phyloP scores from a whole-genome alignment of 192 early-diverging fungal genomes.

The Powellomyces hirtus region DNA sequence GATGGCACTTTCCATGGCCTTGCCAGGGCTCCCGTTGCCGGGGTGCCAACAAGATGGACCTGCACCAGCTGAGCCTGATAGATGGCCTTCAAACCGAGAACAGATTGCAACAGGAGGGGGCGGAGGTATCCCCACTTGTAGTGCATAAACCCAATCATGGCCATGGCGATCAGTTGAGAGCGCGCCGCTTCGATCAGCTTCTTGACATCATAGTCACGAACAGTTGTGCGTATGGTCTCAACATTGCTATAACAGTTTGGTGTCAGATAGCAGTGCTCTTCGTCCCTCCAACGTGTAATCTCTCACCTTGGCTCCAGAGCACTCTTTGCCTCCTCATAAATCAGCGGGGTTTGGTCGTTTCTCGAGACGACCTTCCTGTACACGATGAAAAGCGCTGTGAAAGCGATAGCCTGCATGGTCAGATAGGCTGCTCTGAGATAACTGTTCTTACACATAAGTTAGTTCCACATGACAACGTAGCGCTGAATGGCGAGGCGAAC shows the following conservation, averaged over 20 bases:
- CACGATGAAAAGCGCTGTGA: conserved; percentile 48
- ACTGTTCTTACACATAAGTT: neutral
- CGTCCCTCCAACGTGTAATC: neutral
- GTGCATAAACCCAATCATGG: conserved; percentile 76
- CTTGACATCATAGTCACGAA: conserved; percentile 76
- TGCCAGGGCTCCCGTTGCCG: conserved; percentile 73
- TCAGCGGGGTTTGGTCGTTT: conserved; percentile 80
- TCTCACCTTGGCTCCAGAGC: conserved; percentile 44
- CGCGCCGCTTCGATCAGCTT: conserved; percentile 68
- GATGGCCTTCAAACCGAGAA: conserved; percentile 73
- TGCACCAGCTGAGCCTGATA: conserved; percentile 70
- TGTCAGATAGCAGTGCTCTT: neutral
- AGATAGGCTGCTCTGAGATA: conserved; percentile 60
- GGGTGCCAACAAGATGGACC: conserved; percentile 74
- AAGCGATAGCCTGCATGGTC: conserved; percentile 52
- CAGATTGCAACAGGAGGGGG: conserved; percentile 82
- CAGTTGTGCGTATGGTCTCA: conserved; percentile 58
- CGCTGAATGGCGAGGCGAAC: neutral
- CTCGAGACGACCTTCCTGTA: conserved; percentile 55
- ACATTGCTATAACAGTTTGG: conserved; percentile 40
- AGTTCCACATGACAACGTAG: neutral
- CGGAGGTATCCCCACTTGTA: conserved; percentile 86
- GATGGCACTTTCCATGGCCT: conserved; percentile 80
- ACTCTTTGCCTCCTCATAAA: conserved; percentile 75
- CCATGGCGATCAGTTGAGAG: conserved; percentile 66